Base-by-base conservation (phyloP, 352 stramenopile genomes). In the Pythium vanterpoolii region DNA sequence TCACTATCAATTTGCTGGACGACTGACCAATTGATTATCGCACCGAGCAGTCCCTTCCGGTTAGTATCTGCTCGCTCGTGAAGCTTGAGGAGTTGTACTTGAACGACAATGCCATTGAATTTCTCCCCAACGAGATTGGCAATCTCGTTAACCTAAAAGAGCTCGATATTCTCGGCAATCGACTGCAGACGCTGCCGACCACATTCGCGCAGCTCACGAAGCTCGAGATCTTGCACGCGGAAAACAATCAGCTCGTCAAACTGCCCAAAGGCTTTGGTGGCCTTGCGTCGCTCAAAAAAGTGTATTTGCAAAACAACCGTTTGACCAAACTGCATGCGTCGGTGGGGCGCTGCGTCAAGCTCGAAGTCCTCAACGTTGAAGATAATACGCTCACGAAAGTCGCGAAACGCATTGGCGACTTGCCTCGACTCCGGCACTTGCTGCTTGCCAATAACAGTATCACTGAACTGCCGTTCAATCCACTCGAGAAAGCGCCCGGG, bases 371-470 rank as follows among this genome's bases (percentile, higher is more conserved):
- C 56, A 96, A 95, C 53, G 70, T 86, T 2, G 87, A 95, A 56
- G 73, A 95, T 60, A 96, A 96, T 44, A 60, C 53, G n/a, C 71
- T 96, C 27, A 72, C 49, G 5, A 93, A 91, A 74, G 83, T 96
- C 26, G 83, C 83, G 3, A 95, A 95, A 60, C 76, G 81, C 28
- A 96, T 96, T 26, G 86, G 79, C 14, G 76, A 87, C 4, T 45
- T 96, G 18, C 87, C 84, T 7, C 83, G 78, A 56, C 74, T 96
- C 28, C 83, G 81, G 64, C 81, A 95, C 56, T 52, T 96, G 38
- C 62, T 96, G 16, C 73, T 96, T 3, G 87, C 86, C 5, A 89
- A 94, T 68, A 96, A 96, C 69, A 39, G 78, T 6, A 86, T 96
- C 60, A 77, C 73, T 0, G 80, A 83, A 40, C 61, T 96, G 42